These are phyloP conservation scores for Jatropha curcas DNA, from an alignment of 345 rosid species.

Conservation along the genomic window DNA sequence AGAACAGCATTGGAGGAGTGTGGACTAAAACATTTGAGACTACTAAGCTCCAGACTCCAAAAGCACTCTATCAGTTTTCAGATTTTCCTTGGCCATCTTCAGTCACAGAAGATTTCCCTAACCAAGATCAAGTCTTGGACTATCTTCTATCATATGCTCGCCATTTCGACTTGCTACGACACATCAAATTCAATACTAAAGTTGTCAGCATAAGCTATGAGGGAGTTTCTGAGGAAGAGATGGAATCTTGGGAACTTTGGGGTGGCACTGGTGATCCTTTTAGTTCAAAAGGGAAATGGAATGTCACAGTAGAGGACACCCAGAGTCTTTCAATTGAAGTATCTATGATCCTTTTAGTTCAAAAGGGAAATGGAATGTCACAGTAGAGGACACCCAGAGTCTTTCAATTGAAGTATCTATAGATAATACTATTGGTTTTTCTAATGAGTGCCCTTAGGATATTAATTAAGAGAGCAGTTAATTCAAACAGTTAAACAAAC, in stretches of 20 bases:
- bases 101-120: constrained; percentile 21
- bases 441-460: too few relatives aligned
- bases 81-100: constrained; percentile 49
- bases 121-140: constrained; percentile 19
- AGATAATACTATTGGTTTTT: too few relatives aligned
- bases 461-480: too few relatives aligned
- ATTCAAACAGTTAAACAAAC: too few relatives aligned
- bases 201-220: constrained; percentile 32
- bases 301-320: constrained; percentile 14
- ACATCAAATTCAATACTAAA: constrained; percentile 34
- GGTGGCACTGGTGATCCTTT: constrained; percentile 32
- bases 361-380: too few relatives aligned
- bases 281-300: constrained; percentile 27
- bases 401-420: too few relatives aligned
- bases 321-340: constrained; percentile 14
- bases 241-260: constrained; percentile 39
- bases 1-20: constrained; percentile 28
- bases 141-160: constrained; percentile 34
- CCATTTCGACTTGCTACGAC: constrained; percentile 23
- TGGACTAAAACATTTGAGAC: constrained; percentile 31
- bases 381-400: background rate
- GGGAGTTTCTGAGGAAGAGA: constrained; percentile 35
- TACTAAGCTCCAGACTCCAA: constrained; percentile 34
- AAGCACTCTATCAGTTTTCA: constrained; percentile 24
- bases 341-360: background rate